phyloP scores from a whole-genome alignment of 495 filamentous ascomycete species.

The Penicillium steckii region DNA sequence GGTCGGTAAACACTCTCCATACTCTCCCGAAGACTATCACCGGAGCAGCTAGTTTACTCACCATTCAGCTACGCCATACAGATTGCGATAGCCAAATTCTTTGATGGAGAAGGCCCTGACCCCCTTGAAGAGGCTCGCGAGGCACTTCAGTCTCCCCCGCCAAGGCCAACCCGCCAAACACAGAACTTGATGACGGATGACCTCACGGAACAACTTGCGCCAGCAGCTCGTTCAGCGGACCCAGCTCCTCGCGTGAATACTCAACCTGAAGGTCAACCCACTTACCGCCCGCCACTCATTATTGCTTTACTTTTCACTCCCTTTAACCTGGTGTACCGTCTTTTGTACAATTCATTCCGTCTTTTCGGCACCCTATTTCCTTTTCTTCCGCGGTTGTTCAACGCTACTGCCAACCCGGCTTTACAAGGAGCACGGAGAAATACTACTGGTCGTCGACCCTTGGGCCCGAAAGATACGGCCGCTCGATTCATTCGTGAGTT shows the following conservation, averaged over 20 bases:
- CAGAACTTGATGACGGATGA: conserved; percentile 60
- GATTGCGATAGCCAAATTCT: conserved; percentile 96
- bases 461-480: conserved; percentile 83
- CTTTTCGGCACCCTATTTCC: conserved; percentile 75
- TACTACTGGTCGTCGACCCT: conserved; percentile 65
- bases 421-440: conserved; percentile 53
- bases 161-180: conserved; percentile 52
- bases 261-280: conserved; percentile 60
- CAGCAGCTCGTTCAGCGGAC: conserved; percentile 28
- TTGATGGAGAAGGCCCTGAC: conserved; percentile 89
- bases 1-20: conserved; percentile 44
- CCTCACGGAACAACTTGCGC: conserved; percentile 45
- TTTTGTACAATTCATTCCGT: conserved; percentile 60
- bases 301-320: conserved; percentile 78
- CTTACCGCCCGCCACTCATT: conserved; percentile 68
- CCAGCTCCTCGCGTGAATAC: conserved; percentile 81
- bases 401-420: conserved; percentile 46
- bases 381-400: conserved; percentile 74
- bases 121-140: conserved; percentile 74
- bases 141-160: conserved; percentile 55
- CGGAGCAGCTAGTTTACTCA: conserved; percentile 3
- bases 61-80: conserved; percentile 32
- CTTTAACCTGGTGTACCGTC: conserved; percentile 70
- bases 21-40: neutral
- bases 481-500: conserved; percentile 87